Percentiles rank a stretch among this genome's conserved stretches.
Conservation (phyloP, 441 rosid species). For the Populus hybrid region DNA sequence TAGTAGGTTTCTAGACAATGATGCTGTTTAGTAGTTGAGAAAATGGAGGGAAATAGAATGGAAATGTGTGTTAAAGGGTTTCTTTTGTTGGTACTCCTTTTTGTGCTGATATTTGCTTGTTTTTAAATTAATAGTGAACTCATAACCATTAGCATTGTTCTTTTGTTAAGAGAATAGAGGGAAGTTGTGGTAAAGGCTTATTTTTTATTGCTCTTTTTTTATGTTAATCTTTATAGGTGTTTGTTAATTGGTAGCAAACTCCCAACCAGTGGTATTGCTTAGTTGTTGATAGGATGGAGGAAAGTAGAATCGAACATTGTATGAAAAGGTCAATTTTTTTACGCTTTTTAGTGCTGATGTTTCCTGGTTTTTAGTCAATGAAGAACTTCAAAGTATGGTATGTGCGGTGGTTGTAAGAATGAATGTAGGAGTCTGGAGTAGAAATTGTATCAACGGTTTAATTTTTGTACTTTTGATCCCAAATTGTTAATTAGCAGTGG, state of each 20-base stretch:
- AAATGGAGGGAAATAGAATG: not conserved
- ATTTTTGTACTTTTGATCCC: not conserved
- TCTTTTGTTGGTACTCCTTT: not conserved
- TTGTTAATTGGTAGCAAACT: not conserved
- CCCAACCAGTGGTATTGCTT: not conserved
- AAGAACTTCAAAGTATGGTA: not conserved
- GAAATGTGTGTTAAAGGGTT: not conserved
- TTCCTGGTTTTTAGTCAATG: not conserved
- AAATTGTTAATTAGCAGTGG: not conserved
- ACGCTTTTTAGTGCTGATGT: not conserved
- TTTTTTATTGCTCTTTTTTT: not conserved
- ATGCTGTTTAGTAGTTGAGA: not conserved
- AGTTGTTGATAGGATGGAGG: not conserved
- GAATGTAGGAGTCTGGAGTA: not conserved
- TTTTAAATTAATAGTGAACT: not conserved
- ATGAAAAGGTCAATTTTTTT: not conserved
- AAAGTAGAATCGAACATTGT: not conserved
- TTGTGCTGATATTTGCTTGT: not conserved
- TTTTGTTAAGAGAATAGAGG: not conserved
- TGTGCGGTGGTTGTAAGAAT: not conserved
- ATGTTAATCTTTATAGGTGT: not conserved
- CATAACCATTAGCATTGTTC: not conserved
- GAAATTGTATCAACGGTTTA: not conserved
- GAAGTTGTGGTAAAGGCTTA: not conserved
- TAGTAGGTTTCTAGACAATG: not conserved